Conservation (phyloP, 2,329 filamentous ascomycete species). For the Colletotrichum spinosum region DNA sequence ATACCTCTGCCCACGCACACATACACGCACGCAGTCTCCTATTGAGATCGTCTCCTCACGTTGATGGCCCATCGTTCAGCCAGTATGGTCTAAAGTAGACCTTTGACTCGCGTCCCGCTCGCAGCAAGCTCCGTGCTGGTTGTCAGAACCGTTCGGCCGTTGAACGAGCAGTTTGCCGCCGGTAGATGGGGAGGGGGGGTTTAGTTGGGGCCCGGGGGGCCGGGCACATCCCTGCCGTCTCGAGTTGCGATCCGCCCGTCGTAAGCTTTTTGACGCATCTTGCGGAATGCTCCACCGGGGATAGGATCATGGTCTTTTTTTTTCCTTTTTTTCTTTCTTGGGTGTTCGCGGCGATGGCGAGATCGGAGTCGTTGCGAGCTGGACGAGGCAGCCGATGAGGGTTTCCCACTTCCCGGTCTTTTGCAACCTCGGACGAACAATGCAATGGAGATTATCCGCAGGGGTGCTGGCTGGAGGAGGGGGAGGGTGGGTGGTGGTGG, state of each 20-base stretch:
- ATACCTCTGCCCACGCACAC: slow-evolving; percentile 4
- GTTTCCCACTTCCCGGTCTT: slow-evolving; percentile 8
- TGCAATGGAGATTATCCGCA: slow-evolving; percentile 1
- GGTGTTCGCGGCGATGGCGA: too few species aligned
- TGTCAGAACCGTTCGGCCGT: background rate
- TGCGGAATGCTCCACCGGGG: too few species aligned
- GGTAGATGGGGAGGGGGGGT: slow-evolving; percentile 2
- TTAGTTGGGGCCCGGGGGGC: background rate
- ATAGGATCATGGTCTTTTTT: too few species aligned
- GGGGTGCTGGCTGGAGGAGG: too few species aligned
- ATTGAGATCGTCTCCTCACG: background rate
- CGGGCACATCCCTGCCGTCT: slow-evolving; percentile 11
- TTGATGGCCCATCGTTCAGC: slow-evolving; percentile 15
- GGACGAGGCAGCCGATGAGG: background rate
- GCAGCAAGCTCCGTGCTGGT: background rate
- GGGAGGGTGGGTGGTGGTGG: slow-evolving; percentile 3
- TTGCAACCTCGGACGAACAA: slow-evolving; percentile 21
- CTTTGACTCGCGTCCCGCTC: slow-evolving; percentile 14
- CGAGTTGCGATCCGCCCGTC: background rate
- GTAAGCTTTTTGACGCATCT: slow-evolving; percentile 7
- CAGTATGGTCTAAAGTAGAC: slow-evolving; percentile 15
- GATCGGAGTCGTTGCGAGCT: background rate
- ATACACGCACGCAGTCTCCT: slow-evolving; percentile 1
- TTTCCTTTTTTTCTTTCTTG: too few species aligned
- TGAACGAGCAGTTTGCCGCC: slow-evolving; percentile 1